A percentile compares a stretch with the other conserved stretches of the same genome.
Conservation (phyloP, 179 eudicot genomes). For the Beta lomatogona region DNA sequence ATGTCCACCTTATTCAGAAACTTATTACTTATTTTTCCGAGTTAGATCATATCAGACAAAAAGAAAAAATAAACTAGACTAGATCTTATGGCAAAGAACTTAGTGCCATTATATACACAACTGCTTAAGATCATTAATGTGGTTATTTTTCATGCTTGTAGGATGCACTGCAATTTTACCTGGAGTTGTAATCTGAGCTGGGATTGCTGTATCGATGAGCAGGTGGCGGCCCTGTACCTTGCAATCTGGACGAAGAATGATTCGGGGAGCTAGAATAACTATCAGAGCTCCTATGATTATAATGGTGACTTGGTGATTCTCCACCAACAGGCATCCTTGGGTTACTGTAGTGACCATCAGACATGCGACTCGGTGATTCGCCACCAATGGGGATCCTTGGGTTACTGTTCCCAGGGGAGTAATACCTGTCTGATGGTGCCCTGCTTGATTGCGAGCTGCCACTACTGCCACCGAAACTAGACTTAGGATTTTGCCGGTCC, state of each 20-base stretch:
- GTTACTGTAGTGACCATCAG: not conserved
- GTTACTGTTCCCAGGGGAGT: not conserved
- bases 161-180: constrained; percentile 3
- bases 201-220: constrained; percentile 8
- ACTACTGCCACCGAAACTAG: not conserved
- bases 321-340: not conserved
- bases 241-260: constrained; percentile 11
- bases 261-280: not conserved
- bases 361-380: not conserved
- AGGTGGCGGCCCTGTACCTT: constrained; percentile 3
- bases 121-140: no score
- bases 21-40: no score
- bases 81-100: no score
- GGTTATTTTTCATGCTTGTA: no score
- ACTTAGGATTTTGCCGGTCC: constrained; percentile 8
- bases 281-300: constrained; percentile 1
- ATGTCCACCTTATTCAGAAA: no score
- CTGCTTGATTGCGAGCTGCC: constrained; percentile 4
- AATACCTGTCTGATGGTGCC: not conserved
- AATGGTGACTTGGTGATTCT: not conserved
- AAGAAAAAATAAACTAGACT: no score
- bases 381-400: not conserved
- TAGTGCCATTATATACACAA: no score
- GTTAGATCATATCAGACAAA: no score
- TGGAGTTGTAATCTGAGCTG: constrained; percentile 25